phyloP scores from a whole-genome alignment of 352 stramenopile genomes.

The Phytophthora idaei region DNA sequence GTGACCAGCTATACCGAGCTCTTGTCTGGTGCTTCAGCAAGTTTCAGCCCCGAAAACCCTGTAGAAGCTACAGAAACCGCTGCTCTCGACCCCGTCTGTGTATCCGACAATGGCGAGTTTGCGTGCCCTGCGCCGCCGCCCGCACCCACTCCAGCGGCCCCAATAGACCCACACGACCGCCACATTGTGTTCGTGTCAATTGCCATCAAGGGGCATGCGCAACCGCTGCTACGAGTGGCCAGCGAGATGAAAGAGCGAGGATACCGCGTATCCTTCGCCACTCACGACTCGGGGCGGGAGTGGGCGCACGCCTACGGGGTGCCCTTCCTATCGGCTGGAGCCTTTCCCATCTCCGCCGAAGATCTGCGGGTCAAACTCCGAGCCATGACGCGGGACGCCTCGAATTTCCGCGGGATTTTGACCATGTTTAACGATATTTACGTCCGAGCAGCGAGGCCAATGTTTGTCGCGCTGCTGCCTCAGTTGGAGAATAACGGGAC shows the following conservation, averaged over 20 bases:
- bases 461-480: constrained; percentile 77
- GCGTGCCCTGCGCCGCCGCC: constrained; percentile 15
- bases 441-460: constrained; percentile 70
- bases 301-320: constrained; percentile 64
- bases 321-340: constrained; percentile 74
- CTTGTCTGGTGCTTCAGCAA: constrained; percentile 8
- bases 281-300: constrained; percentile 79
- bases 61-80: constrained; percentile 20
- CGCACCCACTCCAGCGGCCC: neutral
- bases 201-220: constrained; percentile 80
- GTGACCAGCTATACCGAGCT: constrained; percentile 26
- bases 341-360: constrained; percentile 77
- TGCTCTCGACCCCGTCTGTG: constrained; percentile 17
- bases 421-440: constrained; percentile 92
- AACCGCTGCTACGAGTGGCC: constrained; percentile 77
- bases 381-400: constrained; percentile 81
- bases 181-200: constrained; percentile 87
- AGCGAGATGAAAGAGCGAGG: constrained; percentile 73
- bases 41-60: constrained; percentile 7
- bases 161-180: constrained; percentile 30
- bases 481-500: constrained; percentile 39
- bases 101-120: constrained; percentile 20
- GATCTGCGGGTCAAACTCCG: constrained; percentile 74
- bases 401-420: constrained; percentile 85
- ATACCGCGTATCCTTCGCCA: constrained; percentile 84